Evolutionary conservation across 176 grass and related monocot species (phyloP), one percentile per base, ranked within the genome.

Genomic region (Tuctoria greenei): DNA sequence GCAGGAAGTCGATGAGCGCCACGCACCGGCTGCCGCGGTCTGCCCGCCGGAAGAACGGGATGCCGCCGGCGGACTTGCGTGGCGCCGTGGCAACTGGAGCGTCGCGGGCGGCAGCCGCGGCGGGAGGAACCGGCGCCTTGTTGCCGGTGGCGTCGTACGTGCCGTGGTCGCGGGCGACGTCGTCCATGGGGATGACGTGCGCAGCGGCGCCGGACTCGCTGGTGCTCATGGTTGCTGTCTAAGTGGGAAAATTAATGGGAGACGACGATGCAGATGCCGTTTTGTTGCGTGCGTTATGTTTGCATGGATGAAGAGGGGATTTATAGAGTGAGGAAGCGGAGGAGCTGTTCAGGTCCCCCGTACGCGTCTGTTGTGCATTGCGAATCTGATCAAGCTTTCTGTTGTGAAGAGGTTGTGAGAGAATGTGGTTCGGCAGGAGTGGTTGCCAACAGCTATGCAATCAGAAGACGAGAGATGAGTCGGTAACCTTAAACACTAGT

Each of bases 1-100:
- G 78, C 69, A 97, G 55, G 81, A 97, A 88, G 82, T 97, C 91
- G 13, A 97, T 40, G 49, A 87, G 79, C 16, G 81, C 90, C 14
- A 97, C 75, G 75, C 84, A 84, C 67, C 89, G 81, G 50, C 78
- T 75, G 75, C 81, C 81, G 58, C 79, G 79, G 74, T 64, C 81
- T 7, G 79, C 76, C 2, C 77, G 86, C 11, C 80, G 55, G 74
- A 87, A 70, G 39, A 89, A 35, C 3, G 77, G 86, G 17, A 90
- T 7, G 6, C 21, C 15, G 4, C 2, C 31, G 31, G 18, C 20
- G 2, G 59, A 8, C 83, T 78, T 92, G 45, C 84, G 81, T 4
- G 89, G 52, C 4, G 77, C n/a, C 5, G 55, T 31, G 31, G 31
- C 31, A 31, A 31, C 31, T 31, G 31, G 31, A 31, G 31, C 31